Evolutionary conservation across 2,329 filamentous ascomycete genomes (phyloP), one percentile per base, ranked within the genome.

Genomic region (Clarireedia sp.): DNA sequence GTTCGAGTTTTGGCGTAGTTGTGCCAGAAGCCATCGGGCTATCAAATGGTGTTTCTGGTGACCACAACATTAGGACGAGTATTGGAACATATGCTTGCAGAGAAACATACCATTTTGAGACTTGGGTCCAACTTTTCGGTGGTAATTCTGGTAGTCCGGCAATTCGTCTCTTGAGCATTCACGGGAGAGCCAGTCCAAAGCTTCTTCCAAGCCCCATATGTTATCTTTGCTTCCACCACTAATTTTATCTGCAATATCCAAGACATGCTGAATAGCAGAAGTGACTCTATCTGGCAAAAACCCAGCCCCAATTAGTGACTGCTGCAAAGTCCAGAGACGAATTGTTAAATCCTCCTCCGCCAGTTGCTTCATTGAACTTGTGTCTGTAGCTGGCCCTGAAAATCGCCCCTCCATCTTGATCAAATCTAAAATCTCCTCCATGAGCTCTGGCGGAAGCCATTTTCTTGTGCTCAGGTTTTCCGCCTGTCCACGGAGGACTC

Each of bases 161-260:
- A 92, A 75, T 63, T 91, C 85, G 1, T 83, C 79, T 59, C 77
- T 73, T 14, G 78, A 73, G 63, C 86, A 89, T 67, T 94, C 82
- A 61, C 89, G 75, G n/a, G 90, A 89, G 53, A 97, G 78, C 89
- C 90, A 96, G 64, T 96, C 89, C 19, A 99, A 70, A 24, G 88
- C 84, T 71, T 96, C 91, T 59, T 95, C 86, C 37, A 97, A 73
- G 9, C 91, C 90, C 88, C 90, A 95, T 14, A 90, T 79, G 44
- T 78, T 78, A 60, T 90, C 87, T 62, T 82, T 86, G 58, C 70
- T 75, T 19, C 74, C 72, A 10, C 74, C 66, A 2, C 76, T 73
- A 54, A 86, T 78, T 59, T 82, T 83, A 29, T 83, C 78, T 26
- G 83, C 82, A 61, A 87, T 84, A 43, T 84, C 78, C 54, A 91